phyloP scores from a whole-genome alignment of 768 basidiomycete species.

The Mycena vulgaris region DNA sequence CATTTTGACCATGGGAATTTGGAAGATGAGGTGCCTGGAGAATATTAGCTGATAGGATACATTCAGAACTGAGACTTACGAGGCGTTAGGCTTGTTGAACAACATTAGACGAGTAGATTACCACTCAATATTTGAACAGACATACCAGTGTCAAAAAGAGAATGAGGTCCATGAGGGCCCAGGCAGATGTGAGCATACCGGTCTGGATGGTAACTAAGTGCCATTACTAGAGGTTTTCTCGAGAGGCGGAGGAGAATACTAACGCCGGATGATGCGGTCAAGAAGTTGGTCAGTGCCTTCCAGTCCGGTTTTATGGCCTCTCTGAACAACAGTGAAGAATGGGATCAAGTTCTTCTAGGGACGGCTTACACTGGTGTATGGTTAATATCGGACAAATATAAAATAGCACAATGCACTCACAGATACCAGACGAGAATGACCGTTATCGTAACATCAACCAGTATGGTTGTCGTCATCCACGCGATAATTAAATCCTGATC shows the following conservation, averaged over 20 bases:
- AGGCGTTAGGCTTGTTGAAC: background rate
- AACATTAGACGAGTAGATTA: too few species aligned
- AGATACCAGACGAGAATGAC: constrained; percentile 10
- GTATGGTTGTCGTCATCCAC: constrained; percentile 5
- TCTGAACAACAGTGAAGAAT: background rate
- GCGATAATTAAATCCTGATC: background rate
- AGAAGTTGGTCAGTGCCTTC: constrained; percentile 3
- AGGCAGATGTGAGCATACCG: background rate
- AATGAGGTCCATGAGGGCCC: background rate
- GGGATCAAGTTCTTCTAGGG: background rate
- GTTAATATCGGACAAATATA: background rate
- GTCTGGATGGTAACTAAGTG: background rate
- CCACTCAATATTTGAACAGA: background rate
- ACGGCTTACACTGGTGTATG: background rate
- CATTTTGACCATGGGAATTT: constrained; percentile 6
- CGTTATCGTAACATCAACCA: constrained; percentile 1
- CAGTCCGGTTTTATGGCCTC: background rate
- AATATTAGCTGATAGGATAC: background rate
- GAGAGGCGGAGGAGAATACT: background rate
- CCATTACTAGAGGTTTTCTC: background rate
- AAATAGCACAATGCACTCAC: background rate
- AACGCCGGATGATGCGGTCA: constrained; percentile 4
- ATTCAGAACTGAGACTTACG: background rate
- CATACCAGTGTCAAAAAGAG: background rate
- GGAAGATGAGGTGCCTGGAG: constrained; percentile 9